A percentile compares a stretch with the other conserved stretches of the same genome.
Conservation (phyloP, 1,284 basidiomycete genomes). For the Porogramme epimiltina region DNA sequence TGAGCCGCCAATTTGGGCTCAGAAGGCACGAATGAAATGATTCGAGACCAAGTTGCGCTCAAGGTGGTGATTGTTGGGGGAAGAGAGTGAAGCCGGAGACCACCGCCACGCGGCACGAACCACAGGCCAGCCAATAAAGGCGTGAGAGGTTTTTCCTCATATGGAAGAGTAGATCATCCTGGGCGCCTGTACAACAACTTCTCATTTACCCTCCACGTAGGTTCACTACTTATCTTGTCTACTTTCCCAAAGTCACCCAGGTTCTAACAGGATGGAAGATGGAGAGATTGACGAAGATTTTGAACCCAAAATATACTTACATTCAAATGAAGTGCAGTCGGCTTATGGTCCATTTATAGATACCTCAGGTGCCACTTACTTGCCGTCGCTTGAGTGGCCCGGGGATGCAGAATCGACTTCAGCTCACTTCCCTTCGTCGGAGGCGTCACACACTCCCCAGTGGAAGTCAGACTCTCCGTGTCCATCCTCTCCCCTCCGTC, state of each 20-base stretch:
- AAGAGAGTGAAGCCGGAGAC: slow-evolving; percentile 1
- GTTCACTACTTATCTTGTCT: too few species aligned
- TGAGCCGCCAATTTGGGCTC: not conserved
- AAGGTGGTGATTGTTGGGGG: too few species aligned
- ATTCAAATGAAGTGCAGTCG: not conserved
- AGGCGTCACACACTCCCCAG: not conserved
- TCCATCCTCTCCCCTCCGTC: slow-evolving; percentile 44
- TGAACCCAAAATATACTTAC: not conserved
- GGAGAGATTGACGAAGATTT: slow-evolving; percentile 7
- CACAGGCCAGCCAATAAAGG: slow-evolving; percentile 12
- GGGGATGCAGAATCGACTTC: slow-evolving; percentile 32
- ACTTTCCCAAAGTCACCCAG: too few species aligned
- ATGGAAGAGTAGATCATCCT: slow-evolving; percentile 14
- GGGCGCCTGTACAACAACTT: slow-evolving; percentile 6
- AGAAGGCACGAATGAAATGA: too few species aligned
- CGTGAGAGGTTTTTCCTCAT: slow-evolving; percentile 17
- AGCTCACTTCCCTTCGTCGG: not conserved
- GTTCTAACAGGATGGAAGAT: too few species aligned
- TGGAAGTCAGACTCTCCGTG: not conserved
- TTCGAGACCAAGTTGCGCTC: too few species aligned
- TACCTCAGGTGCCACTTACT: slow-evolving; percentile 36
- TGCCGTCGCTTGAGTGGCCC: slow-evolving; percentile 61
- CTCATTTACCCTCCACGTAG: not conserved
- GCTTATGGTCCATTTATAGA: slow-evolving; percentile 15
- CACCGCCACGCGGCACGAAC: slow-evolving; percentile 21